These are phyloP conservation scores for Eucalyptus sp. DNA, from an alignment of 345 rosid genomes.

Conservation along the genomic window DNA sequence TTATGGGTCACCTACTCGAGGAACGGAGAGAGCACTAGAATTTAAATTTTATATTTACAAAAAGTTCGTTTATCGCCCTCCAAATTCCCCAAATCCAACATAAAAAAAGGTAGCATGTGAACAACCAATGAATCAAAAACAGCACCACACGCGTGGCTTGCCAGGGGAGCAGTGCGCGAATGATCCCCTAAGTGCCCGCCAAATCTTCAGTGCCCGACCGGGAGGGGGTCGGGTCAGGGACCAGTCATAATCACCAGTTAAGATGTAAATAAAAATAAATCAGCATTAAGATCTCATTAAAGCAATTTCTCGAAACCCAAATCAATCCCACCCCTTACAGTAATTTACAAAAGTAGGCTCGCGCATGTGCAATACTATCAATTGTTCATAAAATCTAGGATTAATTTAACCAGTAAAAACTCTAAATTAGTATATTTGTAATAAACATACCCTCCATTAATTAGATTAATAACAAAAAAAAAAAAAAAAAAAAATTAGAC, in stretches of 20 bases:
- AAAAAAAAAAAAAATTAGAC: rapidly evolving
- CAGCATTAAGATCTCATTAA: not conserved
- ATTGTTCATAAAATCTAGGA: not conserved
- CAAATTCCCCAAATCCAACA: not conserved
- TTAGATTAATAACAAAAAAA: too few species aligned
- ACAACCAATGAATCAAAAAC: not conserved
- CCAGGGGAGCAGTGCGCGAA: not conserved
- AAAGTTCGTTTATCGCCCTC: not conserved
- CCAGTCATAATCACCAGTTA: not conserved
- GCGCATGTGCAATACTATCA: rapidly evolving
- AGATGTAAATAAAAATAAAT: not conserved
- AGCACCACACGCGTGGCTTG: not conserved
- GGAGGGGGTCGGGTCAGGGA: not conserved
- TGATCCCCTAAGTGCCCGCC: not conserved
- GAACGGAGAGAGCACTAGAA: not conserved
- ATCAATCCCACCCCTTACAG: not conserved
- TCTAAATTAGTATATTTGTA: rapidly evolving
- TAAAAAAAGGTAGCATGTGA: not conserved
- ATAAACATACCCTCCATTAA: rapidly evolving
- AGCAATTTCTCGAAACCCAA: not conserved
- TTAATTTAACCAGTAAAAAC: too few species aligned
- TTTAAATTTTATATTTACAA: not conserved
- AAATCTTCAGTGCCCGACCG: not conserved
- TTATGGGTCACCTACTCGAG: not conserved
- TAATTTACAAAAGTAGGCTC: not conserved